Evolutionary conservation across 768 basidiomycete genomes (phyloP).

Genomic region (Coprinopsis strossmayeri): DNA sequence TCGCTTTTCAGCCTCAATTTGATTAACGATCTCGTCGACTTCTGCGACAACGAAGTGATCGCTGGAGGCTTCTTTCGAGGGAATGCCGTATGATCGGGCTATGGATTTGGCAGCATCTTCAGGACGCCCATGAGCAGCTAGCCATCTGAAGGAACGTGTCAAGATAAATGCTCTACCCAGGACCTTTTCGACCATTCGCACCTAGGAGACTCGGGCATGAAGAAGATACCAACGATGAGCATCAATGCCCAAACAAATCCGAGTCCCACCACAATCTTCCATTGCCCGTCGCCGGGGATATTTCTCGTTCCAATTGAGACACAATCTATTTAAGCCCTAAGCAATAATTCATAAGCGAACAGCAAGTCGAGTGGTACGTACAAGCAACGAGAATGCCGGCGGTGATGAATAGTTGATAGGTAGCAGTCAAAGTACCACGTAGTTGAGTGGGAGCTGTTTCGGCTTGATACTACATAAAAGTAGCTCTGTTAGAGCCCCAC

Average conservation of each 20-base stretch:
- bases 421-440: slow-evolving; percentile 60
- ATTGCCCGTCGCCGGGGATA: slow-evolving; percentile 40
- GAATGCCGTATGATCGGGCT: slow-evolving; percentile 43
- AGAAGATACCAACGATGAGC: slow-evolving; percentile 56
- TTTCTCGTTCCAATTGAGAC: slow-evolving; percentile 63
- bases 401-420: slow-evolving; percentile 62
- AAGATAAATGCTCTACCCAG: no score
- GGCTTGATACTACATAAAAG: slow-evolving; percentile 48
- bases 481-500: neutral
- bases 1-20: slow-evolving; percentile 42
- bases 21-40: slow-evolving; percentile 48
- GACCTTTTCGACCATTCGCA: no score
- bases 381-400: slow-evolving; percentile 31
- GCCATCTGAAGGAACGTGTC: slow-evolving; percentile 32
- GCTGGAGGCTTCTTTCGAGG: slow-evolving; percentile 27
- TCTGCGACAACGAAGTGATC: slow-evolving; percentile 40
- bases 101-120: slow-evolving; percentile 46
- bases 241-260: slow-evolving; percentile 58
- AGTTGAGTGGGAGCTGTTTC: slow-evolving; percentile 70
- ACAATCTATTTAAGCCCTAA: slow-evolving; percentile 33
- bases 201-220: slow-evolving; percentile 65
- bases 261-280: slow-evolving; percentile 58
- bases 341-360: neutral
- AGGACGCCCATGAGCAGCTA: slow-evolving; percentile 38
- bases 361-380: neutral